phyloP scores from a whole-genome alignment of 176 grass and related monocot genomes.

The Triticum monococcum region DNA sequence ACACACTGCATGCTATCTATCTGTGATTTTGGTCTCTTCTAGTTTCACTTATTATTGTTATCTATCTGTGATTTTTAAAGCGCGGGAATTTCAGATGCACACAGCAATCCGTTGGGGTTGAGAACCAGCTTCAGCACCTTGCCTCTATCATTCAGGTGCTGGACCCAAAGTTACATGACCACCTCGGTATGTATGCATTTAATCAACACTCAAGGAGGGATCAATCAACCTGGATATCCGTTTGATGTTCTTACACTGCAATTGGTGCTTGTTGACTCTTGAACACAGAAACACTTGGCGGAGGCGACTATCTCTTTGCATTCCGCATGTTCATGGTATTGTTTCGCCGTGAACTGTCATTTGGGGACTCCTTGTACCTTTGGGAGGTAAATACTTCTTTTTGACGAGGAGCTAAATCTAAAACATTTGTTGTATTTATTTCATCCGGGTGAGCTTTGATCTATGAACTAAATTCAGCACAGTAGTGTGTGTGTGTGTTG shows the following conservation, averaged over 20 bases:
- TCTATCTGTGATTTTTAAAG: constrained; percentile 67
- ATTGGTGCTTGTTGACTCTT: constrained; percentile 18
- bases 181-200: constrained; percentile 78
- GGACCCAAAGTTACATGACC: constrained; percentile 96
- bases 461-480: not conserved
- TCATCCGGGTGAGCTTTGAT: not conserved
- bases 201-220: constrained; percentile 11
- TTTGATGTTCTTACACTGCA: constrained; percentile 29
- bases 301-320: constrained; percentile 97
- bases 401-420: too few relatives aligned
- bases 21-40: not conserved
- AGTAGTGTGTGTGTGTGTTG: constrained; percentile 1
- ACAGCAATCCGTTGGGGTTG: constrained; percentile 85
- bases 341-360: constrained; percentile 94
- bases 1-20: not conserved
- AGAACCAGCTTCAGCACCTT: constrained; percentile 85
- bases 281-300: constrained; percentile 81
- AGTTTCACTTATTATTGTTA: constrained; percentile 21
- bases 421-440: not conserved
- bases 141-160: constrained; percentile 95
- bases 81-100: constrained; percentile 99
- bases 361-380: constrained; percentile 93
- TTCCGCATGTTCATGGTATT: constrained; percentile 99
- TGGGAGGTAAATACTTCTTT: constrained; percentile 76
- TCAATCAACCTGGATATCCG: constrained; percentile 6